These are phyloP conservation scores for Scenedesmus sp. DNA, from an alignment of 163 green algal genomes.

Conservation along the genomic window DNA sequence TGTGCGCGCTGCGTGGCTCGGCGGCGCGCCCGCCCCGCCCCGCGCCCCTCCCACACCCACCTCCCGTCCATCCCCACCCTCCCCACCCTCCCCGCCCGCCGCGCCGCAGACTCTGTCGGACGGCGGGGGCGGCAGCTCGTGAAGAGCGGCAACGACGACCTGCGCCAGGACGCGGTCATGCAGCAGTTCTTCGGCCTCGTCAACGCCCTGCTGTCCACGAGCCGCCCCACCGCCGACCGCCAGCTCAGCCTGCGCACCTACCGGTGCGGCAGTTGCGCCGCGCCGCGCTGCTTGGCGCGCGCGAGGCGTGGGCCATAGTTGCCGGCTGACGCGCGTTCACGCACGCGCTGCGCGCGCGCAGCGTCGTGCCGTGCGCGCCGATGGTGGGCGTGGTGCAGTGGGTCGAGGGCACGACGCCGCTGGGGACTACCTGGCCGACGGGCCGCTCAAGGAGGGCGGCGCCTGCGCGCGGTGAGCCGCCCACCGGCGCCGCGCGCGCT, in stretches of 20 bases:
- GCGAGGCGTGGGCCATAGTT: not conserved
- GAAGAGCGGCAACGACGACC: conserved; percentile 93
- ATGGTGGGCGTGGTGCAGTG: conserved; percentile 88
- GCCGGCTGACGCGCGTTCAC: not conserved
- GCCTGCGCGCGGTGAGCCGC: conserved; percentile 15
- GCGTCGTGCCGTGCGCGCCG: conserved; percentile 69
- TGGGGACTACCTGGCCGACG: conserved; percentile 83
- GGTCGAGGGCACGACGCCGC: conserved; percentile 87
- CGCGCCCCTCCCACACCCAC: too few relatives aligned
- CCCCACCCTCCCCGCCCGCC: too few relatives aligned
- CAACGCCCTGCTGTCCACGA: conserved; percentile 76
- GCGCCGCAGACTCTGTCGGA: too few relatives aligned
- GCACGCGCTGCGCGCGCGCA: conserved; percentile 11
- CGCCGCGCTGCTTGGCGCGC: too few relatives aligned
- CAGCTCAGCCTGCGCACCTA: conserved; percentile 50
- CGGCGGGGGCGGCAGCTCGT: conserved; percentile 84
- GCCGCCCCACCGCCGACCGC: conserved; percentile 47
- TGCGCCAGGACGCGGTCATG: conserved; percentile 97
- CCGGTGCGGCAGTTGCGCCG: not conserved
- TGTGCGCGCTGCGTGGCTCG: too few relatives aligned
- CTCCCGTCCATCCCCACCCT: too few relatives aligned
- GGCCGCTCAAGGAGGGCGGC: not conserved
- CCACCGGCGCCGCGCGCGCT: too few relatives aligned
- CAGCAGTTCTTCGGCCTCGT: conserved; percentile 95
- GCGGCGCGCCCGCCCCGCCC: too few relatives aligned